Evolutionary conservation across 148 eudicot species (phyloP), one percentile per base, ranked within the genome.

Genomic region (Camellia granthamiana): DNA sequence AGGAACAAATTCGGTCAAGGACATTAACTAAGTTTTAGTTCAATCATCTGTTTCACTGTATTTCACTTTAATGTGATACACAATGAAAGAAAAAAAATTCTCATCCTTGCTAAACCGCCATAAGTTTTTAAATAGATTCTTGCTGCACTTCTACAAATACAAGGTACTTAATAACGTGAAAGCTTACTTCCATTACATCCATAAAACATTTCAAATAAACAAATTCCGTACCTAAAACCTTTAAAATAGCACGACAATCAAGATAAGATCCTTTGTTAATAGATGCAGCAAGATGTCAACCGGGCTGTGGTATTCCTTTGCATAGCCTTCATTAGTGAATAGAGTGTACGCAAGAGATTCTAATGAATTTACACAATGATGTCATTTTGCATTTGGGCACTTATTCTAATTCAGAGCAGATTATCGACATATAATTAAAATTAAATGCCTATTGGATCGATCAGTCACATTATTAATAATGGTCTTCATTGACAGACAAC

Each of bases 41-140:
- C 46, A 61, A 13, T 13, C 16, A 12, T 16, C 60, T 54, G 76
- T 23, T 55, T 54, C 46, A 30, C 14, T 5, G 51, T 8, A 1
- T 41, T 38, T 56, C 64, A 38, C 64, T 23, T 54, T 3, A 15
- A 14, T 55, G 38, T 42, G 0, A 38, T 38, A 56, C 77, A 16
- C 15, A 56, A 12, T 76, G 70, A 76, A 41, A 62, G 70, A 76
- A 41, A 62, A 47, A 76, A 46, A 46, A 4, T 76, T 9, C 21
- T 21, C 14, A 43, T 46, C n/a, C 56, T 61, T 46, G 10, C 43
- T 61, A 61, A 11, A 62, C 19, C 41, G 18, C 41, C 13, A 21
- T 11, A 76, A 46, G 5, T 1, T 7, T 63, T 42, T 46, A 47
- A 47, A 44, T 6, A 46, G 16, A 46, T 13, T 61, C 7, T 76